Evolutionary conservation across 352 stramenopile genomes (phyloP).

Genomic region (Globisporangium splendens): DNA sequence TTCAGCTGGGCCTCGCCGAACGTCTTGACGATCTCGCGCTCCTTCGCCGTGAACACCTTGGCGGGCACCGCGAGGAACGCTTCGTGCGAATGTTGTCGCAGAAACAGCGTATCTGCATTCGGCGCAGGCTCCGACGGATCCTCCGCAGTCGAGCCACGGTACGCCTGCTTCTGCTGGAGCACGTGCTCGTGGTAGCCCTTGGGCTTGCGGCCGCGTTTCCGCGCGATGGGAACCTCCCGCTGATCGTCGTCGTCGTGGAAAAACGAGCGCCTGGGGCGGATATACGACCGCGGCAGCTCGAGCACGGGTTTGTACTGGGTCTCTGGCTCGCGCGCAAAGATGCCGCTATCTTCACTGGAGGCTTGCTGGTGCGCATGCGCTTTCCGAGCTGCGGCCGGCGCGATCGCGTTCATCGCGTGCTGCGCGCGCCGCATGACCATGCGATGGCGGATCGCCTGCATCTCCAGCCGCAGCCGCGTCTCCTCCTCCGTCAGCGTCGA

Average conservation of each 20-base stretch:
- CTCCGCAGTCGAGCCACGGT: background rate
- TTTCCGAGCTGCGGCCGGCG: background rate
- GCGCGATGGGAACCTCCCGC: conserved; percentile 9
- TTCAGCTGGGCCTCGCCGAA: conserved; percentile 41
- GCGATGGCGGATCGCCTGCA: conserved; percentile 43
- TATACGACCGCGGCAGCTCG: conserved; percentile 46
- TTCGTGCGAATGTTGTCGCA: conserved; percentile 55
- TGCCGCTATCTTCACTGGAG: background rate
- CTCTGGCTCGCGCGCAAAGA: conserved; percentile 28
- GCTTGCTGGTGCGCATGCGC: conserved; percentile 16
- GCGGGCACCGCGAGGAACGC: conserved; percentile 44
- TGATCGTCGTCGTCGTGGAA: conserved; percentile 41
- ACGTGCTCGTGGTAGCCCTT: conserved; percentile 19
- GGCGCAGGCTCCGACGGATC: conserved; percentile 32
- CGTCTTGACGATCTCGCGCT: conserved; percentile 46
- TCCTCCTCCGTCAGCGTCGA: conserved; percentile 35
- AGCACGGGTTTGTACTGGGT: conserved; percentile 30
- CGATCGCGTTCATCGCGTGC: conserved; percentile 32
- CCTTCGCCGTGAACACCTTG: conserved; percentile 52
- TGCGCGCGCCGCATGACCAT: conserved; percentile 49
- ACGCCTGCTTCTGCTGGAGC: conserved; percentile 5
- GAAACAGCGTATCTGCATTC: conserved; percentile 49
- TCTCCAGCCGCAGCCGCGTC: conserved; percentile 26
- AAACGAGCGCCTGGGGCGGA: conserved; percentile 54
- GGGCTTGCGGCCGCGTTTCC: conserved; percentile 22